Evolutionary conservation across 371 early-diverging fungal genomes (phyloP).

Genomic region (Batkoa obscura): DNA sequence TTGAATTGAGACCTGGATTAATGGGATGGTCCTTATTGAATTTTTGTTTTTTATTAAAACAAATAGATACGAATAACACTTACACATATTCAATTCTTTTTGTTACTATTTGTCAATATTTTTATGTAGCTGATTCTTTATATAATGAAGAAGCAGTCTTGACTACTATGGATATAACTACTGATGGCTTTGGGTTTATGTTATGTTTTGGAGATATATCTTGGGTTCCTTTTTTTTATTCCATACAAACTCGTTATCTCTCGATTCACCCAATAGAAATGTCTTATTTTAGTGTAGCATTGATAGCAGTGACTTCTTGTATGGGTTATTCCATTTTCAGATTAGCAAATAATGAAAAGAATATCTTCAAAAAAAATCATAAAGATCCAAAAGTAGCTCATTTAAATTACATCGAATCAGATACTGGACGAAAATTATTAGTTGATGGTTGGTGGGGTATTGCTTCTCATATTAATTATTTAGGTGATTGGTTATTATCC

Average conservation of each 20-base stretch:
- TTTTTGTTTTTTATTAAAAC: conserved; percentile 51
- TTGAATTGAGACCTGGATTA: conserved; percentile 76
- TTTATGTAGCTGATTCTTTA: conserved; percentile 71
- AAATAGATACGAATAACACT: conserved; percentile 33
- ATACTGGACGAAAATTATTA: conserved; percentile 55
- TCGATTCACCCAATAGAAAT: conserved; percentile 38
- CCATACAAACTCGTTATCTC: conserved; percentile 76
- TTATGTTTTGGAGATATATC: conserved; percentile 67
- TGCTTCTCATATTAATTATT: conserved; percentile 82
- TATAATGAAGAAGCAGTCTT: conserved; percentile 54
- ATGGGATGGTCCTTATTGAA: conserved; percentile 64
- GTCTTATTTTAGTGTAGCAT: conserved; percentile 13
- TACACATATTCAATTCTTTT: conserved; percentile 63
- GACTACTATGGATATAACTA: conserved; percentile 88
- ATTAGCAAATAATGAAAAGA: conserved; percentile 70
- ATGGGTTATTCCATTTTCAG: conserved; percentile 72
- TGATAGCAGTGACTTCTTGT: conserved; percentile 31
- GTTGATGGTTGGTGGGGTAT: conserved; percentile 86
- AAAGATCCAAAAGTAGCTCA: conserved; percentile 37
- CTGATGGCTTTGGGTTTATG: conserved; percentile 92
- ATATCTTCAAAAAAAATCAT: conserved; percentile 57
- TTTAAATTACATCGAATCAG: conserved; percentile 62
- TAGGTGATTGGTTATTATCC: conserved; percentile 20
- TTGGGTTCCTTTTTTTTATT: conserved; percentile 82
- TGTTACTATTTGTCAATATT: conserved; percentile 50